Evolutionary conservation across 83 land plant genomes (phyloP), one percentile per base, ranked within the genome.

Genomic region (Diphasiastrum complanatum): DNA sequence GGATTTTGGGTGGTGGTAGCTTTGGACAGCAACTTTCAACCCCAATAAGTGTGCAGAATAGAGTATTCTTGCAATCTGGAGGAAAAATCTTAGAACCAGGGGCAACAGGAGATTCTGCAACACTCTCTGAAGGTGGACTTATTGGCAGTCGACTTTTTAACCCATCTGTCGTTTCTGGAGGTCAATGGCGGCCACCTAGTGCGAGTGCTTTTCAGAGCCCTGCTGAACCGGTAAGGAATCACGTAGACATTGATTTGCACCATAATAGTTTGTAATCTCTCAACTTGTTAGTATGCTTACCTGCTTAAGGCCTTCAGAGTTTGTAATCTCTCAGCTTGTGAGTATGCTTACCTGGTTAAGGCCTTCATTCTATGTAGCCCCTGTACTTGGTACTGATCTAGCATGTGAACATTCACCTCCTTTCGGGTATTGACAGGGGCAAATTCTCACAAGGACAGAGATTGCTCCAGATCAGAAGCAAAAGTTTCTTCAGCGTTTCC

Each of bases 381-480:
- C n/a, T n/a, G n/a, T n/a, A n/a, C n/a, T n/a, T n/a, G n/a, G n/a
- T n/a, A n/a, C n/a, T n/a, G n/a, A n/a, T n/a, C n/a, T n/a, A n/a
- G n/a, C n/a, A n/a, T n/a, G n/a, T n/a, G n/a, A n/a, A n/a, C n/a
- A n/a, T n/a, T n/a, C n/a, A n/a, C n/a, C n/a, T n/a, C n/a, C n/a
- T n/a, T n/a, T n/a, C n/a, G n/a, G n/a, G 43, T 38, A 38, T 14
- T 8, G 8, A 1, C 60, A 81, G 88, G 85, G 80, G 16, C 85
- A 78, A 55, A 61, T 78, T 71, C 85, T 79, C 54, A 84, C 80
- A 65, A 77, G 98, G 45, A 71, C 88, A 50, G 98, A 92, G 49
- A 83, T 92, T 53, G 73, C 80, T 18, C 96, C 96, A 25, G 98
- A 92, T 63, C 86, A 85, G 60, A 85, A 84, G 68, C 92, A 88